Evolutionary conservation across 345 rosid genomes (phyloP), one percentile per base, ranked within the genome.

Genomic region (Acer negundo): DNA sequence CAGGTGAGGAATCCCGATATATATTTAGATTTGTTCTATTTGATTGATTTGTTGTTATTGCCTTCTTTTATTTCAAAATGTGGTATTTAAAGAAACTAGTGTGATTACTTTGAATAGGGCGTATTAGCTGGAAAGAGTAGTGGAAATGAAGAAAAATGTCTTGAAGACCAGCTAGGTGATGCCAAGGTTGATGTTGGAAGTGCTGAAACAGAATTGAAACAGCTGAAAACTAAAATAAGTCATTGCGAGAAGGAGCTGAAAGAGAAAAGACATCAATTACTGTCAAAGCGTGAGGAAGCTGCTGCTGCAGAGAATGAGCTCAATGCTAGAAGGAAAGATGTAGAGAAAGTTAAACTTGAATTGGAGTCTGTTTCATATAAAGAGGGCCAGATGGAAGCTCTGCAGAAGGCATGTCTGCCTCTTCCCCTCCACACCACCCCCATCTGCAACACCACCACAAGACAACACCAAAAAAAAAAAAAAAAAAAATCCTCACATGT

Each of bases 121-220:
- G 90, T 96, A 67, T 85, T 94, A 73, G 97, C 95, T 88, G 99
- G 99, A 42, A 96, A 96, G 82, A 94, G 97, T 81, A 91, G 87
- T 78, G 97, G 97, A 26, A 86, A 87, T 81, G 99, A 96, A 80
- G 99, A 94, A 77, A 96, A 96, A 82, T 96, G 99, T 89, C 90
- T 96, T 72, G 95, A 96, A 82, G 98, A 96, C 87, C 99, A 96
- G 85, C 87, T 96, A 68, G 89, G 81, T 76, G 99, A 94, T 85
- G 98, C 98, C 61, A 96, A 91, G 80, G 83, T 90, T 80, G 89
- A 92, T 76, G 99, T 91, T 84, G 99, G 99, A 69, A 85, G 89
- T 80, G 92, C 91, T 55, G 97, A 89, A 82, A 92, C 97, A 78
- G 99, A 92, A 82, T 69, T 92, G 86, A 92, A 86, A 79, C 98